Evolutionary conservation across 2,329 filamentous ascomycete genomes (phyloP).

Genomic region (Fusarium burgessii): DNA sequence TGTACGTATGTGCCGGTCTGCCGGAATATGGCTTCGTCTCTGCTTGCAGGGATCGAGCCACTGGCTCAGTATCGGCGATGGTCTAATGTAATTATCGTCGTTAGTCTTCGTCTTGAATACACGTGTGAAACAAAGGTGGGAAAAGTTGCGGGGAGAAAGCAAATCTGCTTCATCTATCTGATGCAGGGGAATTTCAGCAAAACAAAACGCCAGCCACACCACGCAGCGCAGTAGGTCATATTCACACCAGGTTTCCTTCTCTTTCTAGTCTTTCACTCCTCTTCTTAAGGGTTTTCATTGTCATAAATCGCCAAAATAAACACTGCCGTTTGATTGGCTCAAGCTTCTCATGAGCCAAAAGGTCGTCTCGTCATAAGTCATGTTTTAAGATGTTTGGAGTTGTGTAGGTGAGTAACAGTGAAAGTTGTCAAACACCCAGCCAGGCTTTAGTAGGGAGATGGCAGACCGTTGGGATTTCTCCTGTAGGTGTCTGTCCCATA

Average conservation of each 20-base stretch:
- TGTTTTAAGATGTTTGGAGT: constrained; percentile 24
- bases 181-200: constrained; percentile 38
- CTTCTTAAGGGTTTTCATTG: constrained; percentile 4
- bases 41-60: constrained; percentile 33
- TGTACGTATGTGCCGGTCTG: constrained; percentile 36
- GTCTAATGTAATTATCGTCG: constrained; percentile 57
- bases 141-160: constrained; percentile 31
- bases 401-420: constrained; percentile 6
- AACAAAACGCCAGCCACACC: constrained; percentile 42
- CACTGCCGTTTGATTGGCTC: constrained; percentile 16
- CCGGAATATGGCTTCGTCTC: constrained; percentile 20
- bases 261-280: constrained; percentile 13
- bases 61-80: constrained; percentile 52
- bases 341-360: constrained; percentile 29
- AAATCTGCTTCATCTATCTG: constrained; percentile 48
- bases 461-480: constrained; percentile 48
- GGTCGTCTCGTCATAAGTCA: constrained; percentile 46
- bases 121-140: constrained; percentile 36
- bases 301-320: constrained; percentile 15
- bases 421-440: not conserved
- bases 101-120: constrained; percentile 55
- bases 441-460: constrained; percentile 46
- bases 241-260: constrained; percentile 26
- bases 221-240: constrained; percentile 46
- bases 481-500: constrained; percentile 33